These are phyloP conservation scores for Colletotrichum scovillei DNA, from an alignment of 2,329 filamentous ascomycete genomes.

Conservation along the genomic window DNA sequence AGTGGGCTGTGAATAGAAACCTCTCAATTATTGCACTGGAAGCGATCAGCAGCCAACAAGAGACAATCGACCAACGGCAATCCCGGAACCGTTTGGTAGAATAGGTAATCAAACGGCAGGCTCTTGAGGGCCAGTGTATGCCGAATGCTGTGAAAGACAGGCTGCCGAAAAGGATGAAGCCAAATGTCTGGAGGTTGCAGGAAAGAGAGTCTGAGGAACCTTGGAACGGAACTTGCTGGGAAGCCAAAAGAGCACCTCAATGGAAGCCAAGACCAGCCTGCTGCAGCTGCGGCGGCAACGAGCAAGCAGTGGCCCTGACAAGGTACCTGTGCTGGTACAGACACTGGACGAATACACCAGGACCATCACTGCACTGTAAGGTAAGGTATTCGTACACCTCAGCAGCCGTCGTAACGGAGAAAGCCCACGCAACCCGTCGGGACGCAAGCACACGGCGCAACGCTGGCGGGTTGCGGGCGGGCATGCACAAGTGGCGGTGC, in stretches of 20 bases:
- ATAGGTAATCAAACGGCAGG: not conserved
- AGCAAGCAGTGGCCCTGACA: not conserved
- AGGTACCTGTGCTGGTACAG: too few species aligned
- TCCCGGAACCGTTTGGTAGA: not conserved
- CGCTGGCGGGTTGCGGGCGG: not conserved
- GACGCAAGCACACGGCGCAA: not conserved
- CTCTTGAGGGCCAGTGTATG: not conserved
- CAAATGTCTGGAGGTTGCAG: conserved; percentile 6
- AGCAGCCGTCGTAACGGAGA: not conserved
- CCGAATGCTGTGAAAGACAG: not conserved
- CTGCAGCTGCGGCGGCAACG: not conserved
- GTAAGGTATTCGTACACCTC: too few species aligned
- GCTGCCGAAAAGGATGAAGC: conserved; percentile 11
- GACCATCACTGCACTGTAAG: not conserved
- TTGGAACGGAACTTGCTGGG: not conserved
- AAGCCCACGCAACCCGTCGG: not conserved
- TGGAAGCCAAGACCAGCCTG: conserved; percentile 24
- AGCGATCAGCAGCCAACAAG: not conserved
- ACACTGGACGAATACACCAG: not conserved
- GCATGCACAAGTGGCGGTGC: conserved; percentile 27
- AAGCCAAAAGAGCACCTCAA: not conserved
- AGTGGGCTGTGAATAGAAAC: conserved; percentile 14
- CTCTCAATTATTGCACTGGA: conserved; percentile 21
- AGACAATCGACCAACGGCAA: conserved; percentile 8
- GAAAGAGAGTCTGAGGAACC: not conserved